Base-by-base conservation (phyloP, 2,329 filamentous ascomycete genomes). In the Ophiostoma novo-ulmi region DNA sequence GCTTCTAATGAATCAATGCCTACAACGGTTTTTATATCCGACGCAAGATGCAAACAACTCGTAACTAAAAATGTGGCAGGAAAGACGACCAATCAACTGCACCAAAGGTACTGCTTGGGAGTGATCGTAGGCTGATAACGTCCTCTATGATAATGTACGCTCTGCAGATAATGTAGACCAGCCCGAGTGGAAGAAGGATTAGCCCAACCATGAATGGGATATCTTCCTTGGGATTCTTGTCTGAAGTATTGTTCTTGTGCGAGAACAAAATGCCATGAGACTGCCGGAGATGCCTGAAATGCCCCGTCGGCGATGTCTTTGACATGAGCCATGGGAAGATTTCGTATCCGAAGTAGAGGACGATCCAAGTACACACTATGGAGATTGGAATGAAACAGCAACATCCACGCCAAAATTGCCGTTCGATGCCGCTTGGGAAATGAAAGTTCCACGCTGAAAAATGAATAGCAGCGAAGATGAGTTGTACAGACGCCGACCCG, bases 371-470 rank as follows among this genome's bases (percentile, higher is more conserved):
- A 14, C 26, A 38, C 8, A n/a, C 14, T 35, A 64, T 64, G 5
- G 61, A 64, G 31, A 26, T 17, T 8, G 17, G 3, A 22, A 58
- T 61, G 14, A 22, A 69, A 38, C 48, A 69, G 5, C 31, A 31
- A 8, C 48, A 39, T 10, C 17, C 14, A n/a, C 35, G 48, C 52
- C 48, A 61, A 4, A 61, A 6, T 17, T 61, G 35, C 2, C 48
- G 67, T 55, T 69, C 67, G 2, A 58, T 44, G 36, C 26, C 11
- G 36, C n/a, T 69, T 1, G 67, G 67, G 38, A 69, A 69, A 52
- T 69, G 67, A 22, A 69, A 69, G n/a, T 44, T 26, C 67, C 67
- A 69, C 6, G 67, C 67, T 5, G 67, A 8, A 44, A 69, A 41
- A 38, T 69, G 67, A 8, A 69, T 41, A 13, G 52, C 67, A 4